phyloP scores from a whole-genome alignment of 1,139 yeast species.

The Suhomyces yuchorum region DNA sequence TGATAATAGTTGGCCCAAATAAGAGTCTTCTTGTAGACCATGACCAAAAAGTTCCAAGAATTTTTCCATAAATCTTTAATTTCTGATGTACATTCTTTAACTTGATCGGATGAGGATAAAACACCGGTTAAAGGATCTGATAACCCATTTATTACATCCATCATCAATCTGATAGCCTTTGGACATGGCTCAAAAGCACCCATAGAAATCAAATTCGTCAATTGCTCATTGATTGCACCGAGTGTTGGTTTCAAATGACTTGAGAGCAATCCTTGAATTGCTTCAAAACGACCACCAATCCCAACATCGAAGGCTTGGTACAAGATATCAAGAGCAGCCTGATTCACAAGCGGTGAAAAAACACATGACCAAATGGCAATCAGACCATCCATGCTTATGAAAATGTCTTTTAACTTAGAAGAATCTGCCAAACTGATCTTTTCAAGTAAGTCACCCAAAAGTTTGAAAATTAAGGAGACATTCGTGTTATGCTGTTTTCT shows the following conservation, averaged over 20 bases:
- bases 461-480: conserved; percentile 25
- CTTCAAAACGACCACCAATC: conserved; percentile 66
- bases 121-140: conserved; percentile 67
- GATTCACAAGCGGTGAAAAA: conserved; percentile 61
- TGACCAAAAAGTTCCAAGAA: conserved; percentile 70
- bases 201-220: conserved; percentile 48
- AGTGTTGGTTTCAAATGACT: conserved; percentile 47
- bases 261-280: conserved; percentile 57
- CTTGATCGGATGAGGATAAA: conserved; percentile 20
- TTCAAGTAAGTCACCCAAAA: conserved; percentile 32
- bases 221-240: conserved; percentile 48
- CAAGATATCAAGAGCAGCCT: conserved; percentile 69
- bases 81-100: conserved; percentile 11
- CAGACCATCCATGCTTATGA: conserved; percentile 30
- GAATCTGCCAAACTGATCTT: conserved; percentile 47
- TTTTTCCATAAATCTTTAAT: conserved; percentile 59
- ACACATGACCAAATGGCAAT: conserved; percentile 71
- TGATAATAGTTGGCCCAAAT: conserved; percentile 71
- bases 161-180: conserved; percentile 68
- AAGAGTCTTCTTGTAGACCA: conserved; percentile 68
- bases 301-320: conserved; percentile 71
- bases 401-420: conserved; percentile 37
- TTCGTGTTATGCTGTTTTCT: conserved; percentile 37
- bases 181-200: conserved; percentile 74
- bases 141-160: conserved; percentile 69